Conservation (phyloP, 2,329 filamentous ascomycete genomes). For the Microdochium paspali region DNA sequence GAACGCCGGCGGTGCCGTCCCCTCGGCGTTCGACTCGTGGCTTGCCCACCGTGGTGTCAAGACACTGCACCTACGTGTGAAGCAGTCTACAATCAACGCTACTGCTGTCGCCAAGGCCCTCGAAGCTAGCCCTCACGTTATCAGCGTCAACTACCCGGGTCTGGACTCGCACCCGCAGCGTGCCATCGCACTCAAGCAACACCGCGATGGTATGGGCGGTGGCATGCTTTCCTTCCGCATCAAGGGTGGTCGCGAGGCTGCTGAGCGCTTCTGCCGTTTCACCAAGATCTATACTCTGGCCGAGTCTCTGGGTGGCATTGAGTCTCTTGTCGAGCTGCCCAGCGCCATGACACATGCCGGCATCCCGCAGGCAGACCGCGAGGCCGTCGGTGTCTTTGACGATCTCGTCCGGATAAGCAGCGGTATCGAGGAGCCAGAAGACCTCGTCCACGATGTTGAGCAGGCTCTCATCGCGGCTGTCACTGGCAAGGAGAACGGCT, state of each 20-base stretch:
- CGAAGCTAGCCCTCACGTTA: slow-evolving; percentile 69
- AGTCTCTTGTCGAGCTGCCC: slow-evolving; percentile 85
- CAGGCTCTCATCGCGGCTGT: slow-evolving; percentile 75
- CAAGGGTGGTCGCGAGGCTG: slow-evolving; percentile 73
- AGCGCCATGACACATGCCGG: slow-evolving; percentile 96
- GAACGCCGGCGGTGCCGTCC: slow-evolving; percentile 93
- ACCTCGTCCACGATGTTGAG: slow-evolving; percentile 73
- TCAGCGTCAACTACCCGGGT: slow-evolving; percentile 92
- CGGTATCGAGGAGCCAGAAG: slow-evolving; percentile 82
- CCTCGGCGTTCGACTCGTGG: slow-evolving; percentile 94
- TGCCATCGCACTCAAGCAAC: slow-evolving; percentile 77
- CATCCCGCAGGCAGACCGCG: slow-evolving; percentile 81
- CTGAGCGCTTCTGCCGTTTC: slow-evolving; percentile 83
- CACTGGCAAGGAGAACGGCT: not conserved
- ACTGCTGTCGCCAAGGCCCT: slow-evolving; percentile 67
- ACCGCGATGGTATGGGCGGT: slow-evolving; percentile 87
- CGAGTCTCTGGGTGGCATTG: slow-evolving; percentile 85
- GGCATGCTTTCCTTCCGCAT: slow-evolving; percentile 98
- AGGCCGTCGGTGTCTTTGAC: slow-evolving; percentile 89
- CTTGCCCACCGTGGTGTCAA: slow-evolving; percentile 94
- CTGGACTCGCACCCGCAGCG: slow-evolving; percentile 81
- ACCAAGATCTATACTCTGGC: slow-evolving; percentile 90
- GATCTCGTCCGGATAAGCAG: slow-evolving; percentile 90
- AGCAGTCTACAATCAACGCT: slow-evolving; percentile 77
- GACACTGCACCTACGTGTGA: slow-evolving; percentile 86